A percentile compares a stretch with the other conserved stretches of the same genome.
Evolutionary conservation across 2,329 filamentous ascomycete species (phyloP).

Genomic region (Phialophora chinensis): DNA sequence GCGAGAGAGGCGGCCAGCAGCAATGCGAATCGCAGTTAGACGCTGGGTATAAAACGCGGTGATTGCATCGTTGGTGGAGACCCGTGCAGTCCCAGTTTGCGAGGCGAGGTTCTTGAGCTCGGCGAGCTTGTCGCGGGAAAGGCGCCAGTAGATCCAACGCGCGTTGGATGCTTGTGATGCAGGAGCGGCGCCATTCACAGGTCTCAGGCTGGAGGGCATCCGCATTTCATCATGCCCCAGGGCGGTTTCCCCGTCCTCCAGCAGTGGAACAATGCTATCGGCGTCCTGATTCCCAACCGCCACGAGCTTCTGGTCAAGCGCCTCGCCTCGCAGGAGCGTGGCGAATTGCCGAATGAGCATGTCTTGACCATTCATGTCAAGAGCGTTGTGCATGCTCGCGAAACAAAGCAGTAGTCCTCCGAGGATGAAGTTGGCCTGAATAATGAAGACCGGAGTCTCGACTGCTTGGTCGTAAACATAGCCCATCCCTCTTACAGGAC

Average conservation of each 20-base stretch:
- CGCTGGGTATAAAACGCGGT: conserved; percentile 14
- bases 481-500: conserved; percentile 38
- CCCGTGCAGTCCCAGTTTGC: not conserved
- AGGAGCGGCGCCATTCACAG: not conserved
- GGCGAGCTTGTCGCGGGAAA: conserved; percentile 16
- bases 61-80: conserved; percentile 23
- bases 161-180: not conserved
- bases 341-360: conserved; percentile 25
- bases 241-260: conserved; percentile 14
- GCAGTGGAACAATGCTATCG: conserved; percentile 18
- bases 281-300: conserved; percentile 18
- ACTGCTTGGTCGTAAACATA: conserved; percentile 36
- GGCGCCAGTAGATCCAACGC: conserved; percentile 16
- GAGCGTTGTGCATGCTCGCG: conserved; percentile 41
- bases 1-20: conserved; percentile 5
- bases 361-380: conserved; percentile 35
- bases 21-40: conserved; percentile 13
- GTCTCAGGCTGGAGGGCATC: conserved; percentile 1
- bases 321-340: conserved; percentile 6
- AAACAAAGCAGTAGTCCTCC: conserved; percentile 41
- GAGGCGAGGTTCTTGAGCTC: conserved; percentile 19
- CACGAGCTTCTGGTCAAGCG: conserved; percentile 14
- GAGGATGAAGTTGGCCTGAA: conserved; percentile 40
- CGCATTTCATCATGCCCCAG: conserved; percentile 15
- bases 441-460: conserved; percentile 38